Evolutionary conservation across 257 asterid species (phyloP), one percentile per base, ranked within the genome.

Genomic region (Solanum tarijense): DNA sequence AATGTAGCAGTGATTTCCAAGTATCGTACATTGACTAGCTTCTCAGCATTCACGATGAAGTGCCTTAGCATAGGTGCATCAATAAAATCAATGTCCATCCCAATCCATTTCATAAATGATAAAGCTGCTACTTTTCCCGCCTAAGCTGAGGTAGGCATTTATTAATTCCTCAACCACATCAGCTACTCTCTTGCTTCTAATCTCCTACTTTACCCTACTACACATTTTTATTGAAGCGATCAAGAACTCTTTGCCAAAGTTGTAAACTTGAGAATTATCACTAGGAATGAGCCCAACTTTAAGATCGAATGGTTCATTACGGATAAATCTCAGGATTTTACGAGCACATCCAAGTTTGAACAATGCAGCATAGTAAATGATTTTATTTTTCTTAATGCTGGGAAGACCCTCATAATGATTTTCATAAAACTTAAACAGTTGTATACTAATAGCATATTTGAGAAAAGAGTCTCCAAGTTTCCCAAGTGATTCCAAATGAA

Each of bases 401-500:
- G 94, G 94, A 62, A 93, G 90, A 48, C 99, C 99, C 89, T 96
- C 98, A 0, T 95, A 96, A 81, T 92, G 89, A 85, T 78, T 91
- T 88, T 93, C 94, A 68, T 87, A 86, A 3, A 93, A 85, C 32
- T 91, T 91, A 83, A 95, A 96, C 21, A 94, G 90, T 35, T 95
- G 95, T 87, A 92, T 98, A 87, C 92, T 92, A 7, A 89, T 87
- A 83, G 94, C 95, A 85, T 92, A 95, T 89, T 94, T 96, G 38
- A 96, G 92, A 90, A 95, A 95, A 5, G 96, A 96, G 89, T 95
- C 98, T 12, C 98, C 97, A 38, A 95, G 94, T 52, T 97, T 93
- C 93, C 95, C 98, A 46, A 95, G 88, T 35, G 98, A 94, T 93
- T 96, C 98, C 55, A 95, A 87, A 91, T 95, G 95, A 79, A 92